Base-by-base conservation (phyloP, 768 basidiomycete species). In the Boletus fagicola region DNA sequence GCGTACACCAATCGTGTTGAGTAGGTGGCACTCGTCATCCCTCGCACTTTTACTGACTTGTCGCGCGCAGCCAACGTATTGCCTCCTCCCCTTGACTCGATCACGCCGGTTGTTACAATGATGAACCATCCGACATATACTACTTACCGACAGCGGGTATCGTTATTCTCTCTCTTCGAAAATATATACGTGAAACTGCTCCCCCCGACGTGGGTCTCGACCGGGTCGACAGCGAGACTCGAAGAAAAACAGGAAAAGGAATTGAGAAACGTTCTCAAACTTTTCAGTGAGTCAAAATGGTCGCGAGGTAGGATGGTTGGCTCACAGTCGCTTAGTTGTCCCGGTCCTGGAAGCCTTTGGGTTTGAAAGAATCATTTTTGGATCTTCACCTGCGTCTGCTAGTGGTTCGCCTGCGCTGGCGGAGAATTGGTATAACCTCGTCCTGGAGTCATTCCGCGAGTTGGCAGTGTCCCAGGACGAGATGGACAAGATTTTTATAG, bases 311-410 rank as follows among this genome's bases (percentile, higher is more conserved):
- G 9, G 10, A 8, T 22, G 3, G 0, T 30, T 20, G 11, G 20
- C 57, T 71, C 38, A 62, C 49, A 46, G 24, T 31, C 49, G 2
- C 18, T 5, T 57, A 94, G 91, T 93, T 62, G 87, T 85, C 9
- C 92, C 89, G 16, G 86, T 87, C 38, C 74, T 92, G 59, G 92
- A 94, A 69, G 92, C 92, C 3, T 93, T 93, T 68, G 92, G 92
- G 8, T 90, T 83, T 64, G 79, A 88, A 64, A 83, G 92, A 51
- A 91, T 94, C 63, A 79, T 94, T 20, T 93, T 88, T 71, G 92
- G 91, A 9, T 87, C 90, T 10, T 86, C 90, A 1, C 83, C 87
- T 33, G 83, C 86, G 12, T 72, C 77, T n/a, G 72, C 75, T 5
- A 76, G 77, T 3, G 76, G 75, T 26, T 75, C 77, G 28, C 65